A percentile compares a stretch with the other conserved stretches of the same genome.
Conservation (phyloP, 2,329 filamentous ascomycete species). For the Fusarium miscanthi region DNA sequence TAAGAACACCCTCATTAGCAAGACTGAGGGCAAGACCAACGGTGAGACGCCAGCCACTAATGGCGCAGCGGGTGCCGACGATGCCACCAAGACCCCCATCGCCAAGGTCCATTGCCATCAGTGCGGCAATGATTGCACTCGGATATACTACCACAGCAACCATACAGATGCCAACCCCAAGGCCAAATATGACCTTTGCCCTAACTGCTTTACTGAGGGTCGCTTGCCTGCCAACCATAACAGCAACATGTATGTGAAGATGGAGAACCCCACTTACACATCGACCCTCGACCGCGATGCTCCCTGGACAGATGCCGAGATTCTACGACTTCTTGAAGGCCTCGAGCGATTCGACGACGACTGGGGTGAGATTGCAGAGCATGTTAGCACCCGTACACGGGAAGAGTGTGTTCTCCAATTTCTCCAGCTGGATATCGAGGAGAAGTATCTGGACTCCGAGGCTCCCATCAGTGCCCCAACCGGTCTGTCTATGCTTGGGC, state of each 20-base stretch:
- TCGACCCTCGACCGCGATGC: conserved; percentile 83
- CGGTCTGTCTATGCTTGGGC: conserved; percentile 74
- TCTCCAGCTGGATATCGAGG: conserved; percentile 94
- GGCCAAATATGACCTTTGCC: conserved; percentile 87
- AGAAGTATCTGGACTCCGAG: conserved; percentile 92
- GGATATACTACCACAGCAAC: conserved; percentile 69
- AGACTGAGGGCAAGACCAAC: conserved; percentile 77
- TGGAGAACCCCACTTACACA: conserved; percentile 88
- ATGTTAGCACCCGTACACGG: conserved; percentile 89
- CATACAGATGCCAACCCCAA: conserved; percentile 70
- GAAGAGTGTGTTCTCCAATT: conserved; percentile 99
- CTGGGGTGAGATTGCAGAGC: conserved; percentile 92
- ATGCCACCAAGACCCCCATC: conserved; percentile 73
- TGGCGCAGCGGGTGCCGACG: conserved; percentile 68
- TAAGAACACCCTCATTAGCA: conserved; percentile 77
- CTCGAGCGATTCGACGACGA: conserved; percentile 95
- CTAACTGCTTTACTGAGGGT: conserved; percentile 87
- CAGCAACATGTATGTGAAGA: conserved; percentile 84
- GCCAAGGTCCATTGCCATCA: conserved; percentile 85
- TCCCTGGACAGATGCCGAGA: conserved; percentile 91
- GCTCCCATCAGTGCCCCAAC: conserved; percentile 61
- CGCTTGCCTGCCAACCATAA: conserved; percentile 84
- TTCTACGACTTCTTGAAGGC: conserved; percentile 88
- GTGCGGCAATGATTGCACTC: conserved; percentile 89
- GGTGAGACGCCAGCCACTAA: conserved; percentile 77